Evolutionary conservation across 768 basidiomycete species (phyloP).

Genomic region (Suillus subluteus): DNA sequence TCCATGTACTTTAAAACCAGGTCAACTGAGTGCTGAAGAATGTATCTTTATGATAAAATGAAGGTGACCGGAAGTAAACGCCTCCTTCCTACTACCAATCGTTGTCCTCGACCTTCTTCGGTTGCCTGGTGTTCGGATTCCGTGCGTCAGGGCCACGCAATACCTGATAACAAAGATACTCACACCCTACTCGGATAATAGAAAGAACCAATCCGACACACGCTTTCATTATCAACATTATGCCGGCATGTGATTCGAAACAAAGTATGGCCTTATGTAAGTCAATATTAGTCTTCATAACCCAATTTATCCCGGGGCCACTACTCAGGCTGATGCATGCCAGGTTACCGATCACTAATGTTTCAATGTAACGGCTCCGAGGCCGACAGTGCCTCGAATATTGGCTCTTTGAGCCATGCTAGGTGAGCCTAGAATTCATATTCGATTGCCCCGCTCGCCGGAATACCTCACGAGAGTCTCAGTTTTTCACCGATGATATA

Average conservation of each 20-base stretch:
- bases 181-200: not conserved
- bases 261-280: not conserved
- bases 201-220: no score
- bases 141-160: not conserved
- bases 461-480: slow-evolving; percentile 4
- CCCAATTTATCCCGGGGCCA: not conserved
- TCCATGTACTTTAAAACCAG: not conserved
- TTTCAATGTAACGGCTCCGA: not conserved
- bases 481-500: slow-evolving; percentile 18
- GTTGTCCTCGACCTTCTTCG: not conserved
- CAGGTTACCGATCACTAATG: not conserved
- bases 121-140: not conserved
- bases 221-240: no score
- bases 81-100: not conserved
- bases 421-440: not conserved
- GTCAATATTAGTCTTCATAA: not conserved
- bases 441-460: not conserved
- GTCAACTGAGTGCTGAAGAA: not conserved
- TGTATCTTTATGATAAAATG: not conserved
- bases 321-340: not conserved
- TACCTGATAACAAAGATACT: not conserved
- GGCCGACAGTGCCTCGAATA: not conserved
- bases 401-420: not conserved
- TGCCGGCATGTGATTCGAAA: not conserved
- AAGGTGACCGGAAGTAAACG: not conserved